Conservation (phyloP, 2,329 filamentous ascomycete species). For the Celoporthe dispersa region DNA sequence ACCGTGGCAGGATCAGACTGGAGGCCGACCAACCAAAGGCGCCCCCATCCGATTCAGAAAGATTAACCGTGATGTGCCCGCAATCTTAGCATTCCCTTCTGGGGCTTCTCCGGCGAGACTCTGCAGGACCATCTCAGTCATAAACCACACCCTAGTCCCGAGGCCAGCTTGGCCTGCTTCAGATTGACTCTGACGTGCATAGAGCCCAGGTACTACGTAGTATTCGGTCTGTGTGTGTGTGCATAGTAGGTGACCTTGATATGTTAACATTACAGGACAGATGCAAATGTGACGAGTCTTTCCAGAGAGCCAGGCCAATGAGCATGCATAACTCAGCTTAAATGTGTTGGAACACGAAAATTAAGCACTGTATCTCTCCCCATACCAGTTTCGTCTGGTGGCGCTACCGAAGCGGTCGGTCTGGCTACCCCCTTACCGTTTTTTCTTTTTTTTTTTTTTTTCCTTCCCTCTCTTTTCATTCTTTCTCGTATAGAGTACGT, state of each 20-base stretch:
- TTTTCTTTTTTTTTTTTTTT: too few relatives aligned
- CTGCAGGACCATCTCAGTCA: slow-evolving; percentile 5
- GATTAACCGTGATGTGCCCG: not conserved
- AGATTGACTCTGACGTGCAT: not conserved
- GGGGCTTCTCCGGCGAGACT: slow-evolving; percentile 16
- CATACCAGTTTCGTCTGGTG: not conserved
- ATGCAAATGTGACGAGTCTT: not conserved
- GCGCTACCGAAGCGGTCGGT: not conserved
- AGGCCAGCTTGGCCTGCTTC: not conserved
- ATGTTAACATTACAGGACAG: not conserved
- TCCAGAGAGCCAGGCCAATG: not conserved
- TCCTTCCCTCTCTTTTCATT: too few relatives aligned
- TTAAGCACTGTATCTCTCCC: not conserved
- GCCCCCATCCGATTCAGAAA: not conserved
- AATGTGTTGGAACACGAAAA: not conserved
- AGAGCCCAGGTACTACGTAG: not conserved
- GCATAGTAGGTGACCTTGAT: not conserved
- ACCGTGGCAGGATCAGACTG: not conserved
- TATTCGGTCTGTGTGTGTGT: not conserved
- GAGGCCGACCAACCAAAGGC: not conserved
- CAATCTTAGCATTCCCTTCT: slow-evolving; percentile 1
- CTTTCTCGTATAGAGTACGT: not conserved
- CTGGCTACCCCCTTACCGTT: not conserved
- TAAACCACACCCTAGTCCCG: not conserved
- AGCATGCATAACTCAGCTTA: not conserved